Evolutionary conservation across 108 stramenopile genomes (phyloP).

Genomic region (Pseudonitzschia pungens): DNA sequence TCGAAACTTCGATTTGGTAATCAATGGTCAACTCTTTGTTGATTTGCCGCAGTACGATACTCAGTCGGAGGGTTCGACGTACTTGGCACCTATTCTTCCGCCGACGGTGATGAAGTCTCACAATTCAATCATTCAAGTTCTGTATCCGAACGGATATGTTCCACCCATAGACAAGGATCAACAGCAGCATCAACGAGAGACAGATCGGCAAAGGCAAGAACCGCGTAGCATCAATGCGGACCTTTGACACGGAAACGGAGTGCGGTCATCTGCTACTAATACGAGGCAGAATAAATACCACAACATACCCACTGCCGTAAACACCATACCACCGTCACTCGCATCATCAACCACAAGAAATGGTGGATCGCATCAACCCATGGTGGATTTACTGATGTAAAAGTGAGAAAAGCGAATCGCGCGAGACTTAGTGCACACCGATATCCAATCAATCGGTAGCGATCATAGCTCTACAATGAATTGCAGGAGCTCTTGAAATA

Average conservation of each 20-base stretch:
- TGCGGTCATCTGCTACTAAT: not conserved
- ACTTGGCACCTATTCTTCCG: not conserved
- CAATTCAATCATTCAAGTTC: conserved; percentile 19
- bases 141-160: conserved; percentile 24
- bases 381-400: conserved; percentile 9
- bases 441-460: no score
- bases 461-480: no score
- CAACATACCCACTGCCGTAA: no score
- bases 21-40: conserved; percentile 28
- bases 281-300: not conserved
- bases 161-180: not conserved
- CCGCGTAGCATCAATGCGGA: not conserved
- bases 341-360: conserved; percentile 6
- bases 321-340: not conserved
- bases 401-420: not conserved
- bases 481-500: no score
- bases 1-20: conserved; percentile 18
- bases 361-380: conserved; percentile 1
- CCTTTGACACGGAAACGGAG: not conserved
- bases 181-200: conserved; percentile 6
- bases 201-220: not conserved
- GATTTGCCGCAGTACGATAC: not conserved
- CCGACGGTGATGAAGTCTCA: not conserved
- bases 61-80: not conserved
- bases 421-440: no score